Percentiles rank a stretch among this genome's conserved stretches.
Evolutionary conservation across 768 basidiomycete species (phyloP).

Genomic region (Leccinum fibrillosum): DNA sequence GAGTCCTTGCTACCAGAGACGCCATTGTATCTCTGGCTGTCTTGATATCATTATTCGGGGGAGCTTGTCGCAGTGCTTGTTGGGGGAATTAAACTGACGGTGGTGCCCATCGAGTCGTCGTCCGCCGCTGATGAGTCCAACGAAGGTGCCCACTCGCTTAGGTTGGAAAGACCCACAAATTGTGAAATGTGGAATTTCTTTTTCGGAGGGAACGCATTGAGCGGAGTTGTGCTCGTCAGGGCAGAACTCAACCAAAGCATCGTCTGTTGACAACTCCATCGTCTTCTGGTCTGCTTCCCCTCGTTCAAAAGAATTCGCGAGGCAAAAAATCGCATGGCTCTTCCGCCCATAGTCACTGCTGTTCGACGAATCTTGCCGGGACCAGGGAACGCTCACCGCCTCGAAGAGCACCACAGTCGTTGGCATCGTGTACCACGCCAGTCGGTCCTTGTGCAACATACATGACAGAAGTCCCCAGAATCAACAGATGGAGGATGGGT

Average conservation of each 20-base stretch:
- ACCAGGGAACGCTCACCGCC: constrained; percentile 8
- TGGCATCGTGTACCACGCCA: neutral
- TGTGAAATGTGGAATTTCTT: constrained; percentile 15
- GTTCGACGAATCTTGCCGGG: neutral
- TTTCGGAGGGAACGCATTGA: constrained; percentile 3
- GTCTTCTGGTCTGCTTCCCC: neutral
- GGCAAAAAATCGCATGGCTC: constrained; percentile 6
- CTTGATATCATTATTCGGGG: neutral
- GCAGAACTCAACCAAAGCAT: constrained; percentile 1
- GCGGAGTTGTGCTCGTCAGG: constrained; percentile 19
- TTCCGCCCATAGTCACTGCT: constrained; percentile 4
- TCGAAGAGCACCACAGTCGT: constrained; percentile 5
- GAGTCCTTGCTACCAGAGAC: neutral
- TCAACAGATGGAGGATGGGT: constrained; percentile 1
- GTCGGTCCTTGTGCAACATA: neutral
- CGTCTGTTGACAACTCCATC: neutral
- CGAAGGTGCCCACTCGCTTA: neutral
- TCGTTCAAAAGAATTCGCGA: neutral
- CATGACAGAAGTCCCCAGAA: constrained; percentile 3
- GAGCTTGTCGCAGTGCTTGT: neutral
- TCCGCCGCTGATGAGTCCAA: neutral
- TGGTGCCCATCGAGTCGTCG: neutral
- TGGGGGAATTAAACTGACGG: neutral
- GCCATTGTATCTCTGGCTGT: neutral
- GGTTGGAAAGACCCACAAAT: neutral